A percentile compares a stretch with the other conserved stretches of the same genome.
phyloP scores from a whole-genome alignment of 2,329 filamentous ascomycete genomes.

The Neonectria coccinea region DNA sequence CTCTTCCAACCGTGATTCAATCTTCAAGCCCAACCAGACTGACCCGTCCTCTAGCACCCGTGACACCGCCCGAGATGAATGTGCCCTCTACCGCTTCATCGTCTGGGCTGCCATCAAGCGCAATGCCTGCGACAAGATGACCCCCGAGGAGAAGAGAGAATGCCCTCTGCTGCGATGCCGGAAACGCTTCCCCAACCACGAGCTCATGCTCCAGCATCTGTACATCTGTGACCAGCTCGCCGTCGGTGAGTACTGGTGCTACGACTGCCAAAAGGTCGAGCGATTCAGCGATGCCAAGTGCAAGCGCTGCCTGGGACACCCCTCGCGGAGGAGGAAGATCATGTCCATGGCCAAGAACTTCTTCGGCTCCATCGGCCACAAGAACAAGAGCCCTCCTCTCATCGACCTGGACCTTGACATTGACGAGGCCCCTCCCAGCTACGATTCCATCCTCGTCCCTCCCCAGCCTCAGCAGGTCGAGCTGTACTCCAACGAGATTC shows the following conservation, averaged over 20 bases:
- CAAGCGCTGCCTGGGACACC: slow-evolving; percentile 62
- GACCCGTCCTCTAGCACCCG: slow-evolving; percentile 53
- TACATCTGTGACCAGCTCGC: slow-evolving; percentile 61
- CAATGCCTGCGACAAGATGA: slow-evolving; percentile 62
- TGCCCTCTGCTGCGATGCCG: slow-evolving; percentile 66
- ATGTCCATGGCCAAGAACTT: slow-evolving; percentile 65
- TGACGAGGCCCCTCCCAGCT: slow-evolving; percentile 59
- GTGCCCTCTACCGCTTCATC: slow-evolving; percentile 66
- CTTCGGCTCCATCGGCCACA: slow-evolving; percentile 65
- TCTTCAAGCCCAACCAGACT: slow-evolving; percentile 24
- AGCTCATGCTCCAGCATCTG: slow-evolving; percentile 66
- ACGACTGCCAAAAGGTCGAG: slow-evolving; percentile 65
- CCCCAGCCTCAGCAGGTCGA: slow-evolving; percentile 50
- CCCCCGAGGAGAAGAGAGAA: slow-evolving; percentile 59
- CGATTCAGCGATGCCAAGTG: slow-evolving; percentile 64
- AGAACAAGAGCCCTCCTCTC: slow-evolving; percentile 52
- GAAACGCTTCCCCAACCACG: slow-evolving; percentile 62
- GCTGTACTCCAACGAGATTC: slow-evolving; percentile 62
- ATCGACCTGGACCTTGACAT: slow-evolving; percentile 45
- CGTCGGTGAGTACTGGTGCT: slow-evolving; percentile 67
- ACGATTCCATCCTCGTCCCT: slow-evolving; percentile 56
- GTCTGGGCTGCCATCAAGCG: slow-evolving; percentile 68
- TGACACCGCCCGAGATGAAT: slow-evolving; percentile 60
- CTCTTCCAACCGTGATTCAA: background rate
- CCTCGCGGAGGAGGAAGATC: slow-evolving; percentile 64